A percentile compares a stretch with the other conserved stretches of the same genome.
Conservation (phyloP, 1,284 basidiomycete genomes). For the Fomitiporia mediterranea region DNA sequence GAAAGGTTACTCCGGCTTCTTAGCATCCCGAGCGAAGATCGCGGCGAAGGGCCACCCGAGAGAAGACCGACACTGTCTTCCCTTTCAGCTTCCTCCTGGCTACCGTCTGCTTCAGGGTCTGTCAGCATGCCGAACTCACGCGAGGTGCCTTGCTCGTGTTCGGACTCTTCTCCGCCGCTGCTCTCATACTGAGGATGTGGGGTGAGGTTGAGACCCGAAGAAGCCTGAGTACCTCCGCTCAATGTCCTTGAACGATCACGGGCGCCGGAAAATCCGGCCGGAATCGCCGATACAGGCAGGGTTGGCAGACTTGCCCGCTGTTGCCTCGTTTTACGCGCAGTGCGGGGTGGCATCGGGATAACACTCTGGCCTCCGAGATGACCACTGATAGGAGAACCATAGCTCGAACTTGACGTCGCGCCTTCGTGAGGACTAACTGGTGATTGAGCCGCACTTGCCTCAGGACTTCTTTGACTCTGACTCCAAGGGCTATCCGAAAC, state of each 20-base stretch:
- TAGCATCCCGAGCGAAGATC: slow-evolving; percentile 48
- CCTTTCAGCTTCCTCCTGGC: slow-evolving; percentile 56
- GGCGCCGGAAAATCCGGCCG: not conserved
- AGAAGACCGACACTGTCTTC: slow-evolving; percentile 68
- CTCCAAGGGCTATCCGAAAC: slow-evolving; percentile 13
- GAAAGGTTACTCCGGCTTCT: slow-evolving; percentile 30
- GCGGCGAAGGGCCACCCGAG: slow-evolving; percentile 48
- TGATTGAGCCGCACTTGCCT: not conserved
- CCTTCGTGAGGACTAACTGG: slow-evolving; percentile 24
- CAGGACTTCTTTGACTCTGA: slow-evolving; percentile 4
- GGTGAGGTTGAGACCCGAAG: slow-evolving; percentile 11
- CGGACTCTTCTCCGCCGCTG: slow-evolving; percentile 32
- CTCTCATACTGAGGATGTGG: slow-evolving; percentile 29
- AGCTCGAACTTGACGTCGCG: slow-evolving; percentile 11
- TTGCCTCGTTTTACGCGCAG: slow-evolving; percentile 30
- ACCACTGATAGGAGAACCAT: slow-evolving; percentile 30
- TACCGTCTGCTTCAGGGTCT: slow-evolving; percentile 48
- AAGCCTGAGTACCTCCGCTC: slow-evolving; percentile 10
- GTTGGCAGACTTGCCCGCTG: slow-evolving; percentile 14
- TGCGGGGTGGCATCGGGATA: slow-evolving; percentile 70
- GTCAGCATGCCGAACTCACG: slow-evolving; percentile 37
- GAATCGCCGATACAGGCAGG: slow-evolving; percentile 19
- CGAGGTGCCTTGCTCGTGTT: slow-evolving; percentile 29
- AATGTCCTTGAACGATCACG: slow-evolving; percentile 19
- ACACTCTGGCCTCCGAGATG: slow-evolving; percentile 31